Evolutionary conservation across 2,329 filamentous ascomycete genomes (phyloP).

Genomic region (Geosmithia morbida): DNA sequence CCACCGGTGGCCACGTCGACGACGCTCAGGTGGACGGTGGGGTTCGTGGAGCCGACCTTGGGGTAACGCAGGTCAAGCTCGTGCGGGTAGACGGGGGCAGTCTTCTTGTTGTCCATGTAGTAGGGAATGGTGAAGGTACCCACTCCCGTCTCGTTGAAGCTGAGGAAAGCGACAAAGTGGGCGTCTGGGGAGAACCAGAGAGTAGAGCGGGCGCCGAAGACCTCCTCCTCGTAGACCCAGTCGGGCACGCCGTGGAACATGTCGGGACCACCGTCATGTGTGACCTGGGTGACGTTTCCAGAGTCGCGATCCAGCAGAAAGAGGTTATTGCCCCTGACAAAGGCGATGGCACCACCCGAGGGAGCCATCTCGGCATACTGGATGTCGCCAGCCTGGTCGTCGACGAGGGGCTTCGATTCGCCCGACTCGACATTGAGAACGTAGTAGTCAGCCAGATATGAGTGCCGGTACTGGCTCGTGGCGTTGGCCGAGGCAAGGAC

Average conservation of each 20-base stretch:
- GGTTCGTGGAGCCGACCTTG: constrained; percentile 54
- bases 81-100: constrained; percentile 45
- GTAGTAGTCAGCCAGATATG: constrained; percentile 53
- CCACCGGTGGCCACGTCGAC: constrained; percentile 34
- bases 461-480: constrained; percentile 55
- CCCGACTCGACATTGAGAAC: constrained; percentile 47
- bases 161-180: constrained; percentile 73
- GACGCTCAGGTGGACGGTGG: constrained; percentile 46
- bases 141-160: constrained; percentile 69
- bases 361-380: constrained; percentile 53
- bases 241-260: constrained; percentile 51
- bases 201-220: constrained; percentile 56
- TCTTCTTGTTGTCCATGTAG: constrained; percentile 43
- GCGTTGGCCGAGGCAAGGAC: constrained; percentile 50
- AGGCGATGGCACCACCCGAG: constrained; percentile 43
- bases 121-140: constrained; percentile 51
- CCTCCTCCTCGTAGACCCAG: constrained; percentile 67
- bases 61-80: constrained; percentile 53
- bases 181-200: constrained; percentile 91
- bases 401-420: constrained; percentile 36
- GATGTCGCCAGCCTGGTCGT: constrained; percentile 47
- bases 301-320: constrained; percentile 29
- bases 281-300: constrained; percentile 40
- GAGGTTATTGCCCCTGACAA: constrained; percentile 52
- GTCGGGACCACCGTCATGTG: constrained; percentile 43